These are phyloP conservation scores for Kluyveromyces sp. DNA, from an alignment of 1,139 yeast genomes.

Conservation along the genomic window DNA sequence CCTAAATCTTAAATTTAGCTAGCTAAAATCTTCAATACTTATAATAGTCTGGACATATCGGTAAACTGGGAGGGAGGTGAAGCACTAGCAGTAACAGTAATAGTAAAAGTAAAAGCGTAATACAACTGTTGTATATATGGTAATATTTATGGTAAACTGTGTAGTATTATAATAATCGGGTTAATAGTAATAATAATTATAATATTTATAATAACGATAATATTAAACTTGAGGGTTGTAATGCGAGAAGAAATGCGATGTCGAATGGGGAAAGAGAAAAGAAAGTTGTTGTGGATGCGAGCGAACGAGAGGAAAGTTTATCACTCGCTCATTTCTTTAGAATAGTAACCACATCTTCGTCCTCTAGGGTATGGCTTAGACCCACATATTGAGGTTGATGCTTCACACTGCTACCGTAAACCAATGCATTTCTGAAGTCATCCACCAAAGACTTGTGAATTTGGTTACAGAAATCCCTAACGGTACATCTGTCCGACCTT, in stretches of 20 bases:
- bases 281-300: too few relatives aligned
- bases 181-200: too few relatives aligned
- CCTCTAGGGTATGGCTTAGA: conserved; percentile 69
- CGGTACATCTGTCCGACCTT: conserved; percentile 71
- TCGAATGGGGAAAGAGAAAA: not conserved
- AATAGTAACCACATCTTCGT: conserved; percentile 95
- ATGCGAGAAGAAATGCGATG: not conserved
- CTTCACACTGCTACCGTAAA: conserved; percentile 86
- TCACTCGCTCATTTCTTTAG: conserved; percentile 50
- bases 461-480: conserved; percentile 93
- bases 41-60: too few relatives aligned
- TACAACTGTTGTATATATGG: too few relatives aligned
- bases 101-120: too few relatives aligned
- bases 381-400: conserved; percentile 99
- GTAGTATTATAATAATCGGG: too few relatives aligned
- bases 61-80: too few relatives aligned
- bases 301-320: not conserved
- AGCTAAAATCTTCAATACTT: not conserved
- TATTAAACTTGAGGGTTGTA: too few relatives aligned
- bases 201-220: too few relatives aligned
- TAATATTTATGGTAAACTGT: too few relatives aligned
- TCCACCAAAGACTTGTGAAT: conserved; percentile 91
- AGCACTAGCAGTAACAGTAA: too few relatives aligned
- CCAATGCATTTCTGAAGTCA: conserved; percentile 87
- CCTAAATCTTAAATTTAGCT: not conserved